Conservation (phyloP, 164 flowering plant genomes). For the Houttuynia cordata region DNA sequence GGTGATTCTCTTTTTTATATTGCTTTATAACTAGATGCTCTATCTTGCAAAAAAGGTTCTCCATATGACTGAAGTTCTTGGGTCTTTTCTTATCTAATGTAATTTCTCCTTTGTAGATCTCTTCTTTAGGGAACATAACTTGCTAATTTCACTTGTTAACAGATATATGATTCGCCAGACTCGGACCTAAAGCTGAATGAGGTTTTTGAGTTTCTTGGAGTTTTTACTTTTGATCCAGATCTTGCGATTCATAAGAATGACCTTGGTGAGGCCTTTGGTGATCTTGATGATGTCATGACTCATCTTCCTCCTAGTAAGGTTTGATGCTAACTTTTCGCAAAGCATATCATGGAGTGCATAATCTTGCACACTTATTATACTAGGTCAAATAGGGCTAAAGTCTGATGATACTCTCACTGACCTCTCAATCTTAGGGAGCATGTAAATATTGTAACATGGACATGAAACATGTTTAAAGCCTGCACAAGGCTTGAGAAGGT, state of each 20-base stretch:
- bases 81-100: background rate
- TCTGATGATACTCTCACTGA: background rate
- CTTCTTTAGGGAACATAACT: too few relatives aligned
- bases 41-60: background rate
- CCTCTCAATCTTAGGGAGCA: background rate
- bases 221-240: slow-evolving; percentile 62
- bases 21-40: background rate
- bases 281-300: slow-evolving; percentile 35
- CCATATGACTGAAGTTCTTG: background rate
- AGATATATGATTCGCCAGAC: slow-evolving; percentile 79
- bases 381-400: background rate
- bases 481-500: too few relatives aligned
- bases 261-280: slow-evolving; percentile 25
- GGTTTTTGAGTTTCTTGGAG: slow-evolving; percentile 83
- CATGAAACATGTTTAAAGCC: too few relatives aligned
- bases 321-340: background rate
- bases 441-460: background rate
- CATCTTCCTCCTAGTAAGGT: slow-evolving; percentile 62
- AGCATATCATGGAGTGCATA: background rate
- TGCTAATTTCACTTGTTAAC: slow-evolving; percentile 11
- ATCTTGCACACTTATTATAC: background rate
- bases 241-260: slow-evolving; percentile 21
- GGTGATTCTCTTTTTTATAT: slow-evolving; percentile 26
- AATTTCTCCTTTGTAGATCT: too few relatives aligned
- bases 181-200: slow-evolving; percentile 81